Percentiles rank a stretch among this genome's conserved stretches.
These are phyloP conservation scores for Priceomyces castillae DNA, from an alignment of 805 yeast genomes.

Conservation along the genomic window DNA sequence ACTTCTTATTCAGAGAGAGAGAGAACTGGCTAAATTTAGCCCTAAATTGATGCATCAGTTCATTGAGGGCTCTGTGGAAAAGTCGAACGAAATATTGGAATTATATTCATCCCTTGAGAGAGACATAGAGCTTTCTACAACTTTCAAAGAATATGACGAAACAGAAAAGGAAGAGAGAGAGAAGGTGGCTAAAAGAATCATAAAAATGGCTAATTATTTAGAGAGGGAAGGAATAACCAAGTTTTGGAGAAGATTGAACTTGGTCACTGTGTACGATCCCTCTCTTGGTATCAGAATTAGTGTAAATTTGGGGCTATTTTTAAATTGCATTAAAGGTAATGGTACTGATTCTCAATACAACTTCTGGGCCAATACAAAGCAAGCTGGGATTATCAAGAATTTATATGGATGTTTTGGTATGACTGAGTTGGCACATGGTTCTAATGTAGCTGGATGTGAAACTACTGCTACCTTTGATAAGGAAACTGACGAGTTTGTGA, in stretches of 20 bases:
- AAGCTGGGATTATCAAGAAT: slow-evolving; percentile 32
- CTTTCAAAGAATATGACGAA: slow-evolving; percentile 31
- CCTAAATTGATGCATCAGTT: slow-evolving; percentile 33
- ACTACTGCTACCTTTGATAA: slow-evolving; percentile 84
- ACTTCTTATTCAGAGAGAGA: slow-evolving; percentile 24
- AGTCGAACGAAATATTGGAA: slow-evolving; percentile 26
- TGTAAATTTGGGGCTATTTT: slow-evolving; percentile 39
- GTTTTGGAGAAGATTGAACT: slow-evolving; percentile 34
- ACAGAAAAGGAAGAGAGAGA: slow-evolving; percentile 29
- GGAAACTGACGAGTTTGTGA: slow-evolving; percentile 60
- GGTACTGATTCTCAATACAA: slow-evolving; percentile 39
- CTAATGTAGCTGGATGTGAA: slow-evolving; percentile 89
- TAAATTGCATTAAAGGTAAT: slow-evolving; percentile 39
- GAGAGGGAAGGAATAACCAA: slow-evolving; percentile 31
- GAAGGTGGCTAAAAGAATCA: slow-evolving; percentile 33
- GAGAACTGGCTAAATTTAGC: slow-evolving; percentile 22
- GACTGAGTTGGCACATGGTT: slow-evolving; percentile 93
- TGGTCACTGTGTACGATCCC: slow-evolving; percentile 38
- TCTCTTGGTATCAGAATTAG: slow-evolving; percentile 36
- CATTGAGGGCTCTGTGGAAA: slow-evolving; percentile 35
- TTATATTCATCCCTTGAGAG: slow-evolving; percentile 36
- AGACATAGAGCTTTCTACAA: slow-evolving; percentile 34
- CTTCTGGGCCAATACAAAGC: slow-evolving; percentile 36
- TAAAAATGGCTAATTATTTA: slow-evolving; percentile 33
- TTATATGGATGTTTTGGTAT: slow-evolving; percentile 84